Conservation (phyloP, 371 early-diverging fungal species). For the Choanephora cucurbitarum region DNA sequence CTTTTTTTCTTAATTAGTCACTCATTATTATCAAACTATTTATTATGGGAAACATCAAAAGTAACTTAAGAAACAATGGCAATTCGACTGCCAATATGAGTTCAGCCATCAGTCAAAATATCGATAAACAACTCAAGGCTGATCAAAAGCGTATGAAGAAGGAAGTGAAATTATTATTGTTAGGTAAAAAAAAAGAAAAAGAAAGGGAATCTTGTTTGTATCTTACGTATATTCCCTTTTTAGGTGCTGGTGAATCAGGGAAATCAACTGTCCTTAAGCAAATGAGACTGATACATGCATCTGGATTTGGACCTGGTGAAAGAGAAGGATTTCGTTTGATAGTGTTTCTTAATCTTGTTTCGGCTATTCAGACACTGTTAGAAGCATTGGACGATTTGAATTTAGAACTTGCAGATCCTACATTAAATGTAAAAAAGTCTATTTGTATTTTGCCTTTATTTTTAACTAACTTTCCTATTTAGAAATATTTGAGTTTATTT, state of each 20-base stretch:
- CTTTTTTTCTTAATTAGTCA: constrained; percentile 2
- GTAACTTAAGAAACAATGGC: constrained; percentile 12
- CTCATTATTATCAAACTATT: constrained; percentile 1
- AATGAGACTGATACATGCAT: constrained; percentile 93
- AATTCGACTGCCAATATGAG: constrained; percentile 4
- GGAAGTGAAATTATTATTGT: constrained; percentile 87
- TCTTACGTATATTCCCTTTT: too few relatives aligned
- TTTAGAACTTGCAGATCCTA: constrained; percentile 57
- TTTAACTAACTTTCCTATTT: constrained; percentile 8
- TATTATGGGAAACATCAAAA: constrained; percentile 27
- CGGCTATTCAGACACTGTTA: constrained; percentile 84
- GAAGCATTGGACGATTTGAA: constrained; percentile 76
- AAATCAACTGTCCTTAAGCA: constrained; percentile 96
- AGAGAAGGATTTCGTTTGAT: constrained; percentile 83
- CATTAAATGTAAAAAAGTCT: constrained; percentile 51
- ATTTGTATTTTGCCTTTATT: constrained; percentile 2
- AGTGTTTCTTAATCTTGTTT: constrained; percentile 84
- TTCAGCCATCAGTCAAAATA: constrained; percentile 63
- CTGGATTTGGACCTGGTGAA: constrained; percentile 83
- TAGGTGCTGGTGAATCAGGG: constrained; percentile 97
- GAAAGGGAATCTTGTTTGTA: too few relatives aligned
- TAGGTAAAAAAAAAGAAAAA: constrained; percentile 78
- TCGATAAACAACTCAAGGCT: constrained; percentile 77
- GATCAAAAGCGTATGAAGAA: constrained; percentile 73
- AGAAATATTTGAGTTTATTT: constrained; percentile 38